Conservation (phyloP, 805 yeast genomes). For the Saturnispora zaruensis region DNA sequence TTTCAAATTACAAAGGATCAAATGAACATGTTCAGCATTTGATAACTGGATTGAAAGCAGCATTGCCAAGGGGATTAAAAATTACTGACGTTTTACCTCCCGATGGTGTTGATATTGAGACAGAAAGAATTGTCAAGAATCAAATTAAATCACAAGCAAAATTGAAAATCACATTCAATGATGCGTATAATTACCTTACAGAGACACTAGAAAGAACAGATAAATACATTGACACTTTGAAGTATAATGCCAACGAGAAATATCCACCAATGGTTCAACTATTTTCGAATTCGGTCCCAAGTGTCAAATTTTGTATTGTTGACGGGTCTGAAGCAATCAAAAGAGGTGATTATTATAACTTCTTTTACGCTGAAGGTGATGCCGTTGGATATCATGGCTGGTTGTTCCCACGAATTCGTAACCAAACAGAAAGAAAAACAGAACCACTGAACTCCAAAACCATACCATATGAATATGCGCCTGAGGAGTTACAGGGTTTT, state of each 20-base stretch:
- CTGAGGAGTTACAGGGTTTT: slow-evolving; percentile 10
- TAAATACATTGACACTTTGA: slow-evolving; percentile 46
- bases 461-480: neutral
- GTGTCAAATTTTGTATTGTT: slow-evolving; percentile 74
- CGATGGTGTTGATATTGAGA: slow-evolving; percentile 3
- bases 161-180: slow-evolving; percentile 37
- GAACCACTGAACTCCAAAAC: neutral
- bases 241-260: slow-evolving; percentile 36
- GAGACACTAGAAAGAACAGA: slow-evolving; percentile 56
- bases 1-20: slow-evolving; percentile 5
- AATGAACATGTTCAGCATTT: slow-evolving; percentile 1
- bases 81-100: slow-evolving; percentile 4
- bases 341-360: slow-evolving; percentile 65
- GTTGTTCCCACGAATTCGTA: slow-evolving; percentile 58
- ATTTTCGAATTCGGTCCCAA: slow-evolving; percentile 75
- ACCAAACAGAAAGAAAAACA: neutral
- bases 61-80: neutral
- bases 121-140: slow-evolving; percentile 9
- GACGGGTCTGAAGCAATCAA: slow-evolving; percentile 50
- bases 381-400: slow-evolving; percentile 83
- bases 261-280: slow-evolving; percentile 84
- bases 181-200: slow-evolving; percentile 54
- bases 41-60: neutral
- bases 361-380: slow-evolving; percentile 85
- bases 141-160: slow-evolving; percentile 13